These are phyloP conservation scores for Fraxinus sp. DNA, from an alignment of 305 asterid species.

Conservation along the genomic window DNA sequence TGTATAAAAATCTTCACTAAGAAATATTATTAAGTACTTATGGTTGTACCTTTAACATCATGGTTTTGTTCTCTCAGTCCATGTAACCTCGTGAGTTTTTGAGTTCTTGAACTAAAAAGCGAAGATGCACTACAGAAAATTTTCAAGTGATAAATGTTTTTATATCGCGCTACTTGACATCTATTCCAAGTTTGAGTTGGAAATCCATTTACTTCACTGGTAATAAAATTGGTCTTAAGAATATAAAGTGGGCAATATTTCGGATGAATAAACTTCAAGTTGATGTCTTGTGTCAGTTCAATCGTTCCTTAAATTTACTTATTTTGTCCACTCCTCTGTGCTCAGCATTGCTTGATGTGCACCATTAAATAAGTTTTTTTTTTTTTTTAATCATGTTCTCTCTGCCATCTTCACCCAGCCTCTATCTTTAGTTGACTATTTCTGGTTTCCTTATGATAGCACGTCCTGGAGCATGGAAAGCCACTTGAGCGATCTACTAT, in stretches of 20 bases:
- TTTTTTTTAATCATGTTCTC: neutral
- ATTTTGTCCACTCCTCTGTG: neutral
- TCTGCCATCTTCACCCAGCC: neutral
- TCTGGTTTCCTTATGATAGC: conserved; percentile 31
- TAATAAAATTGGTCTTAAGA: neutral
- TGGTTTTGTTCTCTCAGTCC: neutral
- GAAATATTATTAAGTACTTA: neutral
- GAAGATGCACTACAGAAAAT: neutral
- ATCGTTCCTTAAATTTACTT: neutral
- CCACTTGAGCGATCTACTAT: conserved; percentile 57
- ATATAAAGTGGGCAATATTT: neutral
- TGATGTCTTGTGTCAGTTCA: neutral
- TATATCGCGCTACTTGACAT: neutral
- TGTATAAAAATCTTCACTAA: neutral
- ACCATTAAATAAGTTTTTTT: neutral
- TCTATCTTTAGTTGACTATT: neutral
- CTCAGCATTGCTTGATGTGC: neutral
- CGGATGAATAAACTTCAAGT: neutral
- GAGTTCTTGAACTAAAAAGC: neutral
- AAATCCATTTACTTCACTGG: neutral
- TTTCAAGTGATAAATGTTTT: neutral
- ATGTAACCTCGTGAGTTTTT: neutral
- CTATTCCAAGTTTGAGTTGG: neutral
- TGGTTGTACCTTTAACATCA: neutral
- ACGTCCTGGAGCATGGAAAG: conserved; percentile 64